phyloP scores from a whole-genome alignment of 495 filamentous ascomycete species.

The Extremus antarcticus region DNA sequence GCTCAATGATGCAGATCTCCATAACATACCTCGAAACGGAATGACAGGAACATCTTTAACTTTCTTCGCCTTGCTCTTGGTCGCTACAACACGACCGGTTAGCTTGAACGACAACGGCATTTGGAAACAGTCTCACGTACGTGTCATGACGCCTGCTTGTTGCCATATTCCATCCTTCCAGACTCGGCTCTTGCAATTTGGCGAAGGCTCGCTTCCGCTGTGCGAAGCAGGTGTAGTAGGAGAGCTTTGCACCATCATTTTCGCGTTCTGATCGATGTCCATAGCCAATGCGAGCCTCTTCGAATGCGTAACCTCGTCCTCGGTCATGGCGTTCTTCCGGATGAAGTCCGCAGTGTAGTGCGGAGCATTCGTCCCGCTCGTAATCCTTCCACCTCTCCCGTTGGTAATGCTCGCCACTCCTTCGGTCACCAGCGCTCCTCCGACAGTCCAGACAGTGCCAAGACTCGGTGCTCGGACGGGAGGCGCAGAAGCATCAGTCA shows the following conservation, averaged over 20 bases:
- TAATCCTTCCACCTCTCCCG: conserved; percentile 51
- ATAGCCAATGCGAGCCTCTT: conserved; percentile 71
- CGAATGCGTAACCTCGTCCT: conserved; percentile 40
- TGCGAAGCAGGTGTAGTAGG: conserved; percentile 10
- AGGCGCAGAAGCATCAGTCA: neutral
- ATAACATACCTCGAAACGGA: conserved; percentile 70
- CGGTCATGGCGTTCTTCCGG: conserved; percentile 11
- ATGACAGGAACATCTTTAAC: conserved; percentile 44
- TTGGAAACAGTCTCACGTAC: conserved; percentile 13
- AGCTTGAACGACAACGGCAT: conserved; percentile 1
- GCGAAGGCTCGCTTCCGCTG: neutral
- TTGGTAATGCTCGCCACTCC: conserved; percentile 23
- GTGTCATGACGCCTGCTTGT: conserved; percentile 38
- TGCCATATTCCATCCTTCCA: conserved; percentile 32
- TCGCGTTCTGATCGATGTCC: conserved; percentile 59
- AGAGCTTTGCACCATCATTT: conserved; percentile 30
- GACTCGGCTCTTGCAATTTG: conserved; percentile 12
- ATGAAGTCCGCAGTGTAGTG: conserved; percentile 63
- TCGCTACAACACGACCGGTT: neutral
- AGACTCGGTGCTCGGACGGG: conserved; percentile 41
- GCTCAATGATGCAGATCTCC: neutral
- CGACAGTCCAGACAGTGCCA: conserved; percentile 73
- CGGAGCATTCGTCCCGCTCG: conserved; percentile 63
- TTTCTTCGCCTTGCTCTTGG: conserved; percentile 10
- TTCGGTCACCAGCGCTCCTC: conserved; percentile 37